Base-by-base conservation (phyloP, 2,329 filamentous ascomycete genomes). In the Thelonectria blattea region DNA sequence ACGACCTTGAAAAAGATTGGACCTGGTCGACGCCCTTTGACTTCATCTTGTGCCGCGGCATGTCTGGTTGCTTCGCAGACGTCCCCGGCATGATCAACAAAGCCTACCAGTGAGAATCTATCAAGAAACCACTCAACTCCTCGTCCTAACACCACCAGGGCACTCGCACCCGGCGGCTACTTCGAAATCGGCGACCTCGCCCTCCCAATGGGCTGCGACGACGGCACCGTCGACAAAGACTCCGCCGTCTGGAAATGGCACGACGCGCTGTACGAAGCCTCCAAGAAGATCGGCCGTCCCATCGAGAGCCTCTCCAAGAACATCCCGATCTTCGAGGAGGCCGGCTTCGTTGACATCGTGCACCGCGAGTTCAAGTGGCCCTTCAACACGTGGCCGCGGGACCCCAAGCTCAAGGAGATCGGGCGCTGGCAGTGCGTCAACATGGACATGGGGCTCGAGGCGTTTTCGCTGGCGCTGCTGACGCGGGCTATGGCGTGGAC, bases 261-360 rank as follows among this genome's bases (percentile, higher is more conserved):
- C 20, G 52, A 62, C 46, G 61, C 65, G 65, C 14, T 68, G 71
- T 43, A 62, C 3, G 63, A 74, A 15, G 70, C 67, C 6, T 70
- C 68, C 41, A 55, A 48, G 7, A 71, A 71, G 41, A 58, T 73
- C 7, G 71, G 72, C 4, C 68, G 74, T 8, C 65, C 71, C 2
- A 61, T 74, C 12, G 52, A 53, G 10, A 61, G 58, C 18, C 67
- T 66, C 17, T 70, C 68, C 1, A 63, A 66, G 30, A 54, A 65
- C 14, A 68, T 63, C 32, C 51, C 64, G 17, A 74, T 75, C 48
- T 73, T 85, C 52, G 70, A 73, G 18, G 78, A 80, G n/a, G 81
- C 79, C 0, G 84, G 84, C 3, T 86, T 86, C 64, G 72, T 75
- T 49, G 75, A 84, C 62, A 77, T 87, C 0, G 69, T 71, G 1